These are phyloP conservation scores for Scheffersomyces cryptocercus DNA, from an alignment of 1,139 yeast species.

Conservation along the genomic window DNA sequence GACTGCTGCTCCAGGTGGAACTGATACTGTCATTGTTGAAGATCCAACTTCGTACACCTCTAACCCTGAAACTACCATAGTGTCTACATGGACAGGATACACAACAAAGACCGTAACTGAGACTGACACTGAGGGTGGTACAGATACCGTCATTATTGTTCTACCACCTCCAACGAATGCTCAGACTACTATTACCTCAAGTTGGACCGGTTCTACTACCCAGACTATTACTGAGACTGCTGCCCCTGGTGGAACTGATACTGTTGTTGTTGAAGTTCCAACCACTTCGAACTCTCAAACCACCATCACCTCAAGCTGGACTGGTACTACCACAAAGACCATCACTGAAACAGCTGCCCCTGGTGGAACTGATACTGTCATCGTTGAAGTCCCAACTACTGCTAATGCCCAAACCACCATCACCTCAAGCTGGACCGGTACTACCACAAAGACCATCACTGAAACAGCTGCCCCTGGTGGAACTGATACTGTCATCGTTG, in stretches of 20 bases:
- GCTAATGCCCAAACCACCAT: slow-evolving; percentile 13
- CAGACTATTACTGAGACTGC: background rate
- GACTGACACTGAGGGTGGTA: background rate
- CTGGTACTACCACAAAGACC: slow-evolving; percentile 10
- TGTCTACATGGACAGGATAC: slow-evolving; percentile 10
- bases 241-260: slow-evolving; percentile 8
- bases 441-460: slow-evolving; percentile 2
- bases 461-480: background rate
- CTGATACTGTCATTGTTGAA: slow-evolving; percentile 8
- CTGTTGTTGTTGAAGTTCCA: slow-evolving; percentile 14
- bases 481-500: background rate
- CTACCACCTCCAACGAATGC: background rate
- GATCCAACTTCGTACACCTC: slow-evolving; percentile 9
- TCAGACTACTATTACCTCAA: background rate
- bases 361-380: slow-evolving; percentile 8
- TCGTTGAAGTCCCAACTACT: slow-evolving; percentile 5
- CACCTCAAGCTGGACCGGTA: slow-evolving; percentile 13
- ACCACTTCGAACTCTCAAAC: slow-evolving; percentile 3
- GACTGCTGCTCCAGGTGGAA: slow-evolving; percentile 7
- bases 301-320: slow-evolving; percentile 10
- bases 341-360: slow-evolving; percentile 6
- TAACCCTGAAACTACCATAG: slow-evolving; percentile 12
- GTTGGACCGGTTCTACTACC: background rate
- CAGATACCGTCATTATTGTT: slow-evolving; percentile 1
- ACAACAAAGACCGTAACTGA: slow-evolving; percentile 1